Percentiles rank a stretch among this genome's conserved stretches.
Evolutionary conservation across 2,329 filamentous ascomycete species (phyloP).

Genomic region (Hypoxylon sp.): DNA sequence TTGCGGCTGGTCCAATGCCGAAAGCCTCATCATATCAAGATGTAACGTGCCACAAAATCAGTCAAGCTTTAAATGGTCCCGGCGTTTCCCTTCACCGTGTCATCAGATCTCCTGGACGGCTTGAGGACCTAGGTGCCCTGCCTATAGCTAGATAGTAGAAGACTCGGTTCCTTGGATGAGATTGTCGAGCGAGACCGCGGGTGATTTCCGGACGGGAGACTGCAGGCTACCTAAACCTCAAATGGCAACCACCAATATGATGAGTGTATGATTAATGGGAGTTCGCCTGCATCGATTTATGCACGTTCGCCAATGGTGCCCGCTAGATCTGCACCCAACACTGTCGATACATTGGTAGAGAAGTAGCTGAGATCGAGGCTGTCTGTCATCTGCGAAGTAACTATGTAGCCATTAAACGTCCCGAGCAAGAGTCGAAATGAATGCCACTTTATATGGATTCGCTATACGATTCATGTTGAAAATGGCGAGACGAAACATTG

Average conservation of each 20-base stretch:
- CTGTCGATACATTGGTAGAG: conserved; percentile 1
- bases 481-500: neutral
- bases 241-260: conserved; percentile 19
- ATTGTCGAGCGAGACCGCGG: conserved; percentile 23
- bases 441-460: neutral
- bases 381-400: conserved; percentile 10
- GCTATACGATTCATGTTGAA: neutral
- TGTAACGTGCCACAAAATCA: conserved; percentile 34
- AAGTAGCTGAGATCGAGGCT: conserved; percentile 7
- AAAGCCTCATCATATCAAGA: conserved; percentile 28
- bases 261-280: conserved; percentile 12
- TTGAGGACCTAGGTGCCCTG: conserved; percentile 5
- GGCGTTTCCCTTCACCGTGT: conserved; percentile 2
- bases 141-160: neutral
- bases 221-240: conserved; percentile 21
- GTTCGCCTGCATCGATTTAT: conserved; percentile 13
- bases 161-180: conserved; percentile 6
- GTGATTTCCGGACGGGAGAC: conserved; percentile 24
- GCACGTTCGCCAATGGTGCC: conserved; percentile 8
- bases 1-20: conserved; percentile 18
- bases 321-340: conserved; percentile 19
- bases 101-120: neutral
- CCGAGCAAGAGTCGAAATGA: neutral
- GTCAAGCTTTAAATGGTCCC: conserved; percentile 1
- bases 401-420: neutral